These are phyloP conservation scores for Candida dendrica DNA, from an alignment of 805 yeast species.

Conservation along the genomic window DNA sequence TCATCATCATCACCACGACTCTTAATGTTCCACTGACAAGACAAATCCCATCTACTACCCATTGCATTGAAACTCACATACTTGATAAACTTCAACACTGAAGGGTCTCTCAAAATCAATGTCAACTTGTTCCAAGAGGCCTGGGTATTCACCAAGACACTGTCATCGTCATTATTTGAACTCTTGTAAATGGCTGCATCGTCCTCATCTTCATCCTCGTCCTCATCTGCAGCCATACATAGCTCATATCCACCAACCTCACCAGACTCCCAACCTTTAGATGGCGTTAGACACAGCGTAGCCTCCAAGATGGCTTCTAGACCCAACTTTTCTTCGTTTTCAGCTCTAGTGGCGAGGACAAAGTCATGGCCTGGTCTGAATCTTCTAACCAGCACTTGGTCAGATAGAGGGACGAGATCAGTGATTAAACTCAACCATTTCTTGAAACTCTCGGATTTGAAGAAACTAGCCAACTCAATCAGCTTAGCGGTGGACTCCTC, in stretches of 20 bases:
- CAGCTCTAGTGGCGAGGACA: conserved; percentile 72
- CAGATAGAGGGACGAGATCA: conserved; percentile 51
- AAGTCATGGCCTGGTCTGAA: conserved; percentile 95
- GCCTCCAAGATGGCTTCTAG: conserved; percentile 58
- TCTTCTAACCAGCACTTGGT: conserved; percentile 68
- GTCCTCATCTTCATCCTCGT: conserved; percentile 36
- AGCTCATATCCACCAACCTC: conserved; percentile 93
- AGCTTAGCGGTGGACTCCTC: conserved; percentile 33
- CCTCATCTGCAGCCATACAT: conserved; percentile 58
- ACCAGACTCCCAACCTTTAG: conserved; percentile 79
- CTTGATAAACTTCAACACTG: conserved; percentile 86
- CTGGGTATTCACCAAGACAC: conserved; percentile 71
- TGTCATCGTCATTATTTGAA: conserved; percentile 55
- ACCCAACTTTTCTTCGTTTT: conserved; percentile 26
- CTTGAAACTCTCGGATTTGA: conserved; percentile 54
- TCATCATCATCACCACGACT: conserved; percentile 27
- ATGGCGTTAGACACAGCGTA: conserved; percentile 75
- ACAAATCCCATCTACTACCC: conserved; percentile 90
- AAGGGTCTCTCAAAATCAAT: conserved; percentile 74
- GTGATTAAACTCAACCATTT: conserved; percentile 67
- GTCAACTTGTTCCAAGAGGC: conserved; percentile 80
- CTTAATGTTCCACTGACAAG: conserved; percentile 70
- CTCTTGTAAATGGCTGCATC: conserved; percentile 82
- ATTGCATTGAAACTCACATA: conserved; percentile 83
- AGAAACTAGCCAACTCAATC: conserved; percentile 47